phyloP scores from a whole-genome alignment of 257 asterid genomes.

The Asclepias syriaca region DNA sequence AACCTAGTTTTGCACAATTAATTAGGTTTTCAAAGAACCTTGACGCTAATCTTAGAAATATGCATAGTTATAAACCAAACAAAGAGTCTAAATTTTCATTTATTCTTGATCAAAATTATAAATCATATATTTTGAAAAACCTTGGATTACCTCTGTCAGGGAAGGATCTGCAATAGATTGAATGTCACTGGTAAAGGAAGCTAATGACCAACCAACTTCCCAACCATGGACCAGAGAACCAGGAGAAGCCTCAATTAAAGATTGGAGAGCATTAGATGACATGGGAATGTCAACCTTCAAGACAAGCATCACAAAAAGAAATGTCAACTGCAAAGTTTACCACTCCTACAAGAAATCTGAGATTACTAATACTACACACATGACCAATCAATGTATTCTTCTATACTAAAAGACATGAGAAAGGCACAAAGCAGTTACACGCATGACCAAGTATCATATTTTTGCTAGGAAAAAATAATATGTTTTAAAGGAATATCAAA shows the following conservation, averaged over 20 bases:
- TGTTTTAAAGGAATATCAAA: background rate
- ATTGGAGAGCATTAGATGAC: conserved; percentile 76
- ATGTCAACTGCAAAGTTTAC: conserved; percentile 7
- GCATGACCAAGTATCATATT: background rate
- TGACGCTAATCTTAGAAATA: background rate
- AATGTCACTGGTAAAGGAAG: conserved; percentile 60
- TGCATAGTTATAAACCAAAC: background rate
- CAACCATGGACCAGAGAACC: conserved; percentile 76
- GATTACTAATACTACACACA: background rate
- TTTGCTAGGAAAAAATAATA: background rate
- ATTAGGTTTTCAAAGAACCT: background rate
- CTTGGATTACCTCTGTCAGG: conserved; percentile 42
- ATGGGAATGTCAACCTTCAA: conserved; percentile 74
- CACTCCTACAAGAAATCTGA: background rate
- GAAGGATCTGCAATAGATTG: conserved; percentile 42
- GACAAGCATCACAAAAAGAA: conserved; percentile 22
- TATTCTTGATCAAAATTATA: background rate
- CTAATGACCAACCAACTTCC: conserved; percentile 99
- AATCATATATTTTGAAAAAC: background rate
- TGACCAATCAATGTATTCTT: conserved; percentile 1
- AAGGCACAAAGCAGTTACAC: background rate
- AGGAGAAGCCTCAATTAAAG: conserved; percentile 77
- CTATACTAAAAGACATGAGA: background rate
- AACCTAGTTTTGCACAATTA: too few relatives aligned
- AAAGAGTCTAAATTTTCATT: background rate